phyloP scores from a whole-genome alignment of 345 rosid genomes.

The Eutrema japonicum region DNA sequence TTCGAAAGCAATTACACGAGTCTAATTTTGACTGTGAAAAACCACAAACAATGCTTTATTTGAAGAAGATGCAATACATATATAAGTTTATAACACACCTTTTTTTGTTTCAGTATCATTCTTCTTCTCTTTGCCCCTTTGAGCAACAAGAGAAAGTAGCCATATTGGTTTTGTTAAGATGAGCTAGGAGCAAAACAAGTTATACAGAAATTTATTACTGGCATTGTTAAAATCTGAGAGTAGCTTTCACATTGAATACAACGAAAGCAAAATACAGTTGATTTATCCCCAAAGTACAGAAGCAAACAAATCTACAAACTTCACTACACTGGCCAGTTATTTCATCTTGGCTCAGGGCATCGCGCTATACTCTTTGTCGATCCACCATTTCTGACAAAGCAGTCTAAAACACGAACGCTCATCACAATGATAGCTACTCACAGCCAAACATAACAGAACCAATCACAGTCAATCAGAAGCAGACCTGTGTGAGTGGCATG shows the following conservation, averaged over 20 bases:
- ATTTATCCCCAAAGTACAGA: slow-evolving; percentile 4
- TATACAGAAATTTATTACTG: background rate
- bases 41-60: slow-evolving; percentile 17
- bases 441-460: slow-evolving; percentile 8
- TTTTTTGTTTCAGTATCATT: slow-evolving; percentile 1
- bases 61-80: slow-evolving; percentile 8
- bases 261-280: background rate
- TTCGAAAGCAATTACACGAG: slow-evolving; percentile 25
- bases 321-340: background rate
- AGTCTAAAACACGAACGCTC: background rate
- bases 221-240: slow-evolving; percentile 22
- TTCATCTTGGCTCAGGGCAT: slow-evolving; percentile 24
- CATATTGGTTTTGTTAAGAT: background rate
- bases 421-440: slow-evolving; percentile 4
- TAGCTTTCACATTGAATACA: slow-evolving; percentile 8
- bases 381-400: slow-evolving; percentile 3
- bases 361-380: background rate
- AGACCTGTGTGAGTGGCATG: slow-evolving; percentile 4
- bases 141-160: background rate
- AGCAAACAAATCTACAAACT: background rate
- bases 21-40: slow-evolving; percentile 23
- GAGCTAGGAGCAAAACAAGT: background rate
- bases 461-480: background rate
- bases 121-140: background rate
- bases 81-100: slow-evolving; percentile 20